A percentile compares a stretch with the other conserved stretches of the same genome.
phyloP scores from a whole-genome alignment of 345 rosid genomes.

The Boechera divaricarpa region DNA sequence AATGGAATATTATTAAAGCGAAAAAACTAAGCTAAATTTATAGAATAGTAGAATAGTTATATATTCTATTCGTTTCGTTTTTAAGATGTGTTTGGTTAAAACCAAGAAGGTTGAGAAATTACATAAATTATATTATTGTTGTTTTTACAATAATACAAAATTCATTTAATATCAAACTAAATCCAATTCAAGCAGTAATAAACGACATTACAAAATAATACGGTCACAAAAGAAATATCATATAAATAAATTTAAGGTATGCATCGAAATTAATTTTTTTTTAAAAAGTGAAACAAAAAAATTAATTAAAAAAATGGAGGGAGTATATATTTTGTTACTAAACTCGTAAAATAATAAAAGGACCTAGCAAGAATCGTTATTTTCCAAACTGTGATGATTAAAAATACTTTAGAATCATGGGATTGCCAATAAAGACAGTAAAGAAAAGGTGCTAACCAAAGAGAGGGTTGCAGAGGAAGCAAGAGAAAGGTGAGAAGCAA shows the following conservation, averaged over 20 bases:
- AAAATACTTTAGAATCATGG: not conserved
- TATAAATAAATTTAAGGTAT: not conserved
- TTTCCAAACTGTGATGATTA: not conserved
- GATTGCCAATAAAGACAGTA: not conserved
- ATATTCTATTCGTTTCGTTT: too few relatives aligned
- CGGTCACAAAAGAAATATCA: too few relatives aligned
- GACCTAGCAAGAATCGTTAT: not conserved
- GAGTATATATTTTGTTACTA: not conserved
- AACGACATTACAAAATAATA: too few relatives aligned
- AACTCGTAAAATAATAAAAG: not conserved
- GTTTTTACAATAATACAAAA: too few relatives aligned
- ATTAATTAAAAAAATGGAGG: not conserved
- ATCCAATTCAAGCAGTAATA: too few relatives aligned
- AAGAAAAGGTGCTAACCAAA: not conserved
- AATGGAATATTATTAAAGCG: too few relatives aligned
- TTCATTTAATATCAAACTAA: too few relatives aligned
- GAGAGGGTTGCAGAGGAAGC: slow-evolving; percentile 40
- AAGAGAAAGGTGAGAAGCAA: slow-evolving; percentile 39
- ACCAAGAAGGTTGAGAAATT: too few relatives aligned
- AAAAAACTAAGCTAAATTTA: too few relatives aligned
- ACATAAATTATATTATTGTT: too few relatives aligned
- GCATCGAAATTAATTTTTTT: not conserved
- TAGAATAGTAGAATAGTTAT: too few relatives aligned
- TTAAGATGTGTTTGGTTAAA: too few relatives aligned
- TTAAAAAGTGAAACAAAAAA: not conserved